Evolutionary conservation across 1,284 basidiomycete species (phyloP), one percentile per base, ranked within the genome.

Genomic region (Ganoderma sinense): DNA sequence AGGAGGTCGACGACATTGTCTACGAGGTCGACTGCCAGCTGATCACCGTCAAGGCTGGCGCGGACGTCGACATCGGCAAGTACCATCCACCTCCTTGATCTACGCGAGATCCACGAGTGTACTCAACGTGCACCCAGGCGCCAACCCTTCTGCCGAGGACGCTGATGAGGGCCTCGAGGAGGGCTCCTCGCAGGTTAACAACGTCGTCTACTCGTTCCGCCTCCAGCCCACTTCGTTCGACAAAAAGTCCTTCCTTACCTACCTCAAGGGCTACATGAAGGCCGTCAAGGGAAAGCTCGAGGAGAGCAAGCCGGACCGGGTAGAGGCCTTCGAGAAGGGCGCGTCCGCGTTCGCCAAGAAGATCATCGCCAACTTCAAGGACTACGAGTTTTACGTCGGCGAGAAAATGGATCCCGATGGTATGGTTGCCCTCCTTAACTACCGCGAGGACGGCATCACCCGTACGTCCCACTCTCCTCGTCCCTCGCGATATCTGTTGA

Each of bases 201-300:
- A 99, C 84, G 87, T 99, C 75, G 92, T 93, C 71, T 85, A 97
- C 87, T 96, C 96, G 63, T 97, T 97, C 91, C 93, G 97, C 78
- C 93, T 99, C 72, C 90, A 95, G 80, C 62, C 82, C 48, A 97
- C 96, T 39, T 51, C 78, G 10, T 99, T 98, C 82, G 97, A 99
- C 86, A 99, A 99, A 85, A 98, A 98, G 85, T 82, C 84, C 51
- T 99, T 89, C 85, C 84, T 97, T 61, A 82, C 87, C 56, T 93
- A 97, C 84, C 90, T 99, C 79, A 99, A 98, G 89, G 85, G 79
- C 65, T 96, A 96, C 86, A 95, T 96, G 94, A 96, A 96, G 85
- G 80, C 86, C 13, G 83, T 95, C 84, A 94, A 95, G 86, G 71
- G 76, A 14, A 78, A 93, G 71, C 87, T 97, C 66, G 72, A 82